phyloP scores from a whole-genome alignment of 176 grass and related monocot genomes.

The Tillandsia fasciculata region DNA sequence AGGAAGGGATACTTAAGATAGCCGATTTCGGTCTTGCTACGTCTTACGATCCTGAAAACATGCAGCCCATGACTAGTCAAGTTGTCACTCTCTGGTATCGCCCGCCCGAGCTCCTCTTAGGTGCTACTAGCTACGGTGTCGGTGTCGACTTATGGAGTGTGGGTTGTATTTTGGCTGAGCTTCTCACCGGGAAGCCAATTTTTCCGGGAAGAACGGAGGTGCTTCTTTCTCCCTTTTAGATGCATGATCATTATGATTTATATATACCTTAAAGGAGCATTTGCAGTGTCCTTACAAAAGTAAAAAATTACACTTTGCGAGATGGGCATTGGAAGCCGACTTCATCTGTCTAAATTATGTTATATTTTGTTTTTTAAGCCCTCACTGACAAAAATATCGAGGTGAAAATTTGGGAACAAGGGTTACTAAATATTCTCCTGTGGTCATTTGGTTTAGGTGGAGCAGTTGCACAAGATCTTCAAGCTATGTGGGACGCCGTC shows the following conservation, averaged over 20 bases:
- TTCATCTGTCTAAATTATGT: too few species aligned
- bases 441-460: conserved; percentile 45
- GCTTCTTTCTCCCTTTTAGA: background rate
- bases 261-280: too few species aligned
- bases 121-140: conserved; percentile 63
- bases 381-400: background rate
- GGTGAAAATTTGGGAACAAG: too few species aligned
- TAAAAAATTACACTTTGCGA: too few species aligned
- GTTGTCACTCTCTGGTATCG: conserved; percentile 99
- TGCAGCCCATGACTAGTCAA: conserved; percentile 59
- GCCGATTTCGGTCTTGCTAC: conserved; percentile 88
- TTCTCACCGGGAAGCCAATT: conserved; percentile 61
- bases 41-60: conserved; percentile 47
- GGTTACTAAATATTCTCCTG: too few species aligned
- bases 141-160: conserved; percentile 96
- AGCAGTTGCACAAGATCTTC: conserved; percentile 94
- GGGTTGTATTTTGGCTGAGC: conserved; percentile 83
- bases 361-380: too few species aligned
- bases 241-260: background rate
- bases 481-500: conserved; percentile 87
- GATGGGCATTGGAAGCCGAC: too few species aligned
- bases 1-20: conserved; percentile 77
- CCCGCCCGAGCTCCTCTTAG: conserved; percentile 82
- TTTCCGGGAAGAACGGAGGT: conserved; percentile 90
- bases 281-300: too few species aligned